Evolutionary conservation across 2,329 filamentous ascomycete genomes (phyloP).

Genomic region (Ophiostoma quercus): DNA sequence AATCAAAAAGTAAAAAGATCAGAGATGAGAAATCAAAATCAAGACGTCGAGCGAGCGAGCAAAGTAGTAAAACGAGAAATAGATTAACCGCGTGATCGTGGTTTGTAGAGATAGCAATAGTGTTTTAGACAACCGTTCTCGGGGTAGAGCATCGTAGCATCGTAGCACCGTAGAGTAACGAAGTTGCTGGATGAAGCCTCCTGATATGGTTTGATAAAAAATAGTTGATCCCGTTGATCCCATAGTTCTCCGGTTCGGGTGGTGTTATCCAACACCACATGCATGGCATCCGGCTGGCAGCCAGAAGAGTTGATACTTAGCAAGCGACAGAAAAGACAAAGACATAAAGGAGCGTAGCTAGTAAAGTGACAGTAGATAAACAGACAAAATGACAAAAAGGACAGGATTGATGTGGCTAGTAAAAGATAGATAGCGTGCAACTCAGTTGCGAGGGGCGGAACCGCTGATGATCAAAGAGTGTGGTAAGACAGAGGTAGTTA

Average conservation of each 20-base stretch:
- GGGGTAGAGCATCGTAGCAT: neutral
- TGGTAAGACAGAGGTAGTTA: neutral
- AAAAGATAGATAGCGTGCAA: neutral
- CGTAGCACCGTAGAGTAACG: neutral
- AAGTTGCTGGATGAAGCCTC: neutral
- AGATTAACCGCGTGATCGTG: neutral
- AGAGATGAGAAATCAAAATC: neutral
- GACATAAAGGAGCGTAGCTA: constrained; percentile 6
- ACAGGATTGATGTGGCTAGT: constrained; percentile 1
- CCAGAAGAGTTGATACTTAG: neutral
- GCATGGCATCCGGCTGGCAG: constrained; percentile 3
- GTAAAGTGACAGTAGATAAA: neutral
- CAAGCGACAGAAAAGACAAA: neutral
- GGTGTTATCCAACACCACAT: constrained; percentile 15
- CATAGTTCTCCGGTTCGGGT: neutral
- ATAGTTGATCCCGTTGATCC: neutral
- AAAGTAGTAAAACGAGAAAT: neutral
- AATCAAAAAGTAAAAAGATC: neutral
- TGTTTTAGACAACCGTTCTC: neutral
- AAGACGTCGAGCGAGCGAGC: neutral
- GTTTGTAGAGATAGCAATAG: constrained; percentile 10
- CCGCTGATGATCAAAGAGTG: constrained; percentile 9
- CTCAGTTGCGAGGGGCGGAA: constrained; percentile 9
- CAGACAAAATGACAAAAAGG: neutral
- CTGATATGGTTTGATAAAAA: neutral